Evolutionary conservation across 495 filamentous ascomycete genomes (phyloP), one percentile per base, ranked within the genome.

Genomic region (Lentithecium fluviatile): DNA sequence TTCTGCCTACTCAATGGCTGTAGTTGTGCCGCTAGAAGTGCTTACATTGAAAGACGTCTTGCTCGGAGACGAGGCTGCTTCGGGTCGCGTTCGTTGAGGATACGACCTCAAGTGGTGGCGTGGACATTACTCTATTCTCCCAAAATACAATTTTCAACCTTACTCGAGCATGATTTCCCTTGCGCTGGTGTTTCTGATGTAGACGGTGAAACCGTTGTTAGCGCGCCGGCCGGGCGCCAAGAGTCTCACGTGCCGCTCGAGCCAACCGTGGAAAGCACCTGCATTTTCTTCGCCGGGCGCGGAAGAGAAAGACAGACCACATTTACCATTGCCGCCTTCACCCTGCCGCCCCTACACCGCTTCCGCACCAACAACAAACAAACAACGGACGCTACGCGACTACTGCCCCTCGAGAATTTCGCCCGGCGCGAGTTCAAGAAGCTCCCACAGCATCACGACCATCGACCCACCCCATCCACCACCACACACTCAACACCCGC

Each of bases 21-120:
- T 76, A 79, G 85, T 90, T 92, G 91, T 90, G 91, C 91, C 91
- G 88, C 92, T 43, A 86, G 83, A 85, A 80, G 84, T 87, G 84
- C 84, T 85, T 72, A 87, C 73, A 87, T 80, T 45, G 48, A 78
- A 42, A 58, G 52, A 3, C 43, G 54, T 60, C 68, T 66, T 66
- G 57, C 67, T 68, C 62, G 67, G 68, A 4, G 67, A 73, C 69
- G 70, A 70, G 69, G 56, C 69, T 49, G 64, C 54, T 52, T 13
- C 40, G 1, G 58, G 58, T 36, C 19, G 36, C 20, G 26, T n/a
- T 51, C 47, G 8, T 34, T 29, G 47, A 55, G 51, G 61, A 45
- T 6, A 56, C 34, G 25, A 43, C 26, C 47, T 53, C 23, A 36
- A 17, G 52, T 38, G 56, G 65, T 51, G 52, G 52, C 32, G 65